Percentiles rank a stretch among this genome's conserved stretches.
Conservation (phyloP, 2,329 filamentous ascomycete genomes). For the Beauveria medogensis region DNA sequence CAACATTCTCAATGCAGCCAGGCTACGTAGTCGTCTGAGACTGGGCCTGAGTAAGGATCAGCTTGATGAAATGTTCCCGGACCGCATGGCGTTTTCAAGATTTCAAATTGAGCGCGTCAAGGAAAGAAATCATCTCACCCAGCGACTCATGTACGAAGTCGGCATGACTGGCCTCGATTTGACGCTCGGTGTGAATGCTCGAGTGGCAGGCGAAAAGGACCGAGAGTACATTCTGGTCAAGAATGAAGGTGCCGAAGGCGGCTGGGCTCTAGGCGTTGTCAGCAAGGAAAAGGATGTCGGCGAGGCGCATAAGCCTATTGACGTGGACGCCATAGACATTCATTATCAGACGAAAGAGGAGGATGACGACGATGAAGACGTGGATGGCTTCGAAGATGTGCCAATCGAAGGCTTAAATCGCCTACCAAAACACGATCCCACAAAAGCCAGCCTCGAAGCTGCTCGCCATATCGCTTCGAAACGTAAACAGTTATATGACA, state of each 20-base stretch:
- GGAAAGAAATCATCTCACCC: conserved; percentile 89
- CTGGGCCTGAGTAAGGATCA: conserved; percentile 98
- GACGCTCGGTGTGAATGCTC: conserved; percentile 55
- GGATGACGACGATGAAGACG: conserved; percentile 58
- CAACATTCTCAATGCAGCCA: conserved; percentile 92
- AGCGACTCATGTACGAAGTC: conserved; percentile 87
- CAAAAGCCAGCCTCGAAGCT: conserved; percentile 18
- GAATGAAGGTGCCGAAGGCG: conserved; percentile 89
- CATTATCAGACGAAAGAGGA: conserved; percentile 49
- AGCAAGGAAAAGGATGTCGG: conserved; percentile 75
- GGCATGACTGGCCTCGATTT: conserved; percentile 76
- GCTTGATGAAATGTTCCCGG: conserved; percentile 90
- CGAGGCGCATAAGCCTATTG: conserved; percentile 79
- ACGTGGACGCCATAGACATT: conserved; percentile 65
- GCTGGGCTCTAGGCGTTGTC: conserved; percentile 92
- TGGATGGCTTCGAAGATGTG: conserved; percentile 80
- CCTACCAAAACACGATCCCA: conserved; percentile 51
- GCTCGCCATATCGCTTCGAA: conserved; percentile 19
- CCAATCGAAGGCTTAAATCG: conserved; percentile 85
- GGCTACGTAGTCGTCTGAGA: conserved; percentile 76
- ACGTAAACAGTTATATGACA: conserved; percentile 22
- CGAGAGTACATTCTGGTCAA: conserved; percentile 94
- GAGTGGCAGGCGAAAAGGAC: conserved; percentile 77
- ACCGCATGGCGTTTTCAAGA: conserved; percentile 91
- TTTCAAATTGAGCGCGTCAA: conserved; percentile 94